phyloP scores from a whole-genome alignment of 768 basidiomycete genomes.

The Kwoniella sp. region DNA sequence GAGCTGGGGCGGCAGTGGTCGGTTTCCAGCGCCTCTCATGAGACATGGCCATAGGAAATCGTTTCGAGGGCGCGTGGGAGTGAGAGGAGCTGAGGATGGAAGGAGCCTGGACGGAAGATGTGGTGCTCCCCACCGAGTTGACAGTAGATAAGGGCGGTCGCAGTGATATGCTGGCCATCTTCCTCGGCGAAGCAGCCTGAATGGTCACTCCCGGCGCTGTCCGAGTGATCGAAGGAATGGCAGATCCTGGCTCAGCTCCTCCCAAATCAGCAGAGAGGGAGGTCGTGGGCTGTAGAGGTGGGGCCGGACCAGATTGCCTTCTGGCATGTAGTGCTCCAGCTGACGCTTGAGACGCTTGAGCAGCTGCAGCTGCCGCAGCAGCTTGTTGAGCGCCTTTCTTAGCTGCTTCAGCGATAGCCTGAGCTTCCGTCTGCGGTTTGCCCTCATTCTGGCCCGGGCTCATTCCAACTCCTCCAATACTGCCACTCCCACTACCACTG shows the following conservation, averaged over 20 bases:
- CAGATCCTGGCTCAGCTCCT: not conserved
- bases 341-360: constrained; percentile 5
- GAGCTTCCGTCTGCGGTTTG: constrained; percentile 42
- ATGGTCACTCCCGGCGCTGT: constrained; percentile 3
- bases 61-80: constrained; percentile 16
- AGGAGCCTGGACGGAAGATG: constrained; percentile 21
- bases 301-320: constrained; percentile 10
- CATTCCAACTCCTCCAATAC: not conserved
- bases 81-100: constrained; percentile 19
- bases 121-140: constrained; percentile 20
- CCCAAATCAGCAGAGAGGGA: not conserved
- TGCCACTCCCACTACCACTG: not conserved
- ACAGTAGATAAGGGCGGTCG: constrained; percentile 26
- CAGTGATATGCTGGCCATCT: constrained; percentile 18
- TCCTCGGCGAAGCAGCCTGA: constrained; percentile 6
- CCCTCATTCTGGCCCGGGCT: not conserved
- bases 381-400: constrained; percentile 19
- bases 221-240: not conserved
- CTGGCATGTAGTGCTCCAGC: constrained; percentile 2
- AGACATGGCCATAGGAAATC: constrained; percentile 27
- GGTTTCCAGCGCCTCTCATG: constrained; percentile 44
- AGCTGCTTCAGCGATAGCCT: constrained; percentile 42
- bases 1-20: constrained; percentile 42
- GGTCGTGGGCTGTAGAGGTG: constrained; percentile 9
- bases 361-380: constrained; percentile 10